A percentile compares a stretch with the other conserved stretches of the same genome.
These are phyloP conservation scores for Teunomyces lycoperdinae DNA, from an alignment of 805 yeast genomes.

Conservation along the genomic window DNA sequence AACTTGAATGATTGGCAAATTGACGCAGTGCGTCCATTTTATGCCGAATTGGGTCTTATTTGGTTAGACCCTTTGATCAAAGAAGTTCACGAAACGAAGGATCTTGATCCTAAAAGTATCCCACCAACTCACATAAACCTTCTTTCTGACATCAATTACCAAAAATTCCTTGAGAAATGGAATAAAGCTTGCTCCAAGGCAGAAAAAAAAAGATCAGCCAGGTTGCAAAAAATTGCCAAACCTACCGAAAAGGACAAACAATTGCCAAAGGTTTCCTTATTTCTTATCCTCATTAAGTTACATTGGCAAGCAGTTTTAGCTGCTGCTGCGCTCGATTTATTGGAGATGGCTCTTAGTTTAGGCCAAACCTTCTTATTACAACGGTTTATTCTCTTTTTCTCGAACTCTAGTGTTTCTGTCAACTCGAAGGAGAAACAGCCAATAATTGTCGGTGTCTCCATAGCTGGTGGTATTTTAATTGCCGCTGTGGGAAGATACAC, in stretches of 20 bases:
- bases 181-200: conserved; percentile 1
- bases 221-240: not conserved
- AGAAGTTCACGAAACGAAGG: conserved; percentile 19
- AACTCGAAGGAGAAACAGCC: conserved; percentile 9
- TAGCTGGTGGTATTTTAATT: conserved; percentile 10
- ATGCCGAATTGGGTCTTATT: conserved; percentile 14
- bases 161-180: conserved; percentile 1
- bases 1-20: conserved; percentile 7
- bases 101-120: conserved; percentile 17
- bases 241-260: conserved; percentile 5
- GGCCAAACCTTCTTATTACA: conserved; percentile 12
- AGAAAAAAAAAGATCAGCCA: not conserved
- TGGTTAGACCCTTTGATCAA: conserved; percentile 23
- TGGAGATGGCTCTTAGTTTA: conserved; percentile 18
- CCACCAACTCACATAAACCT: conserved; percentile 7
- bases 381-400: conserved; percentile 14
- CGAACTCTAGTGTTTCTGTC: not conserved
- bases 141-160: conserved; percentile 1
- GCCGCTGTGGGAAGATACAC: conserved; percentile 11
- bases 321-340: not conserved
- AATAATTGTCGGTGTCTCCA: conserved; percentile 13
- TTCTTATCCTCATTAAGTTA: conserved; percentile 5
- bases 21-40: conserved; percentile 12
- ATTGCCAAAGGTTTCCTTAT: conserved; percentile 5
- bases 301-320: not conserved